Evolutionary conservation across 805 yeast genomes (phyloP).

Genomic region (Wickerhamiella kurtzmanii): DNA sequence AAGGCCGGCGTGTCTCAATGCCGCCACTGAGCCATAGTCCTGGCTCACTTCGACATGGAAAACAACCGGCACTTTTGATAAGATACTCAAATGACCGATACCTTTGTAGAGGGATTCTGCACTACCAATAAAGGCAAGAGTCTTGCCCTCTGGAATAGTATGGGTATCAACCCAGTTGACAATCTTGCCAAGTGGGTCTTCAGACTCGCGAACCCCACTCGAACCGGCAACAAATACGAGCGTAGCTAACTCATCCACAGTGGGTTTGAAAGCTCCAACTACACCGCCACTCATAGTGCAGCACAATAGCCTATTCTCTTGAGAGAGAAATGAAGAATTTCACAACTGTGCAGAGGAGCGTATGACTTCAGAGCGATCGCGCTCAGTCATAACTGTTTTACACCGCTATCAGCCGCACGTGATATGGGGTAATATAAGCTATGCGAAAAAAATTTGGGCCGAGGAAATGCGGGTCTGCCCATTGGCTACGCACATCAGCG

Average conservation of each 20-base stretch:
- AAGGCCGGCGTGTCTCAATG: conserved; percentile 56
- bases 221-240: neutral
- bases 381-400: neutral
- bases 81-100: conserved; percentile 12
- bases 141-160: neutral
- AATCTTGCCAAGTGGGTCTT: conserved; percentile 12
- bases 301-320: too few species aligned
- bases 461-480: neutral
- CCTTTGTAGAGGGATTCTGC: conserved; percentile 16
- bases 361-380: too few species aligned
- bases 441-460: neutral
- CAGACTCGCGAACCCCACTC: neutral
- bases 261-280: neutral
- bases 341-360: too few species aligned
- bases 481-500: too few species aligned
- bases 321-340: too few species aligned
- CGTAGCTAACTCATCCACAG: neutral
- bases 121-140: conserved; percentile 12
- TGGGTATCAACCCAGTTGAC: conserved; percentile 9
- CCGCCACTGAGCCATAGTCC: conserved; percentile 59
- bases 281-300: too few species aligned
- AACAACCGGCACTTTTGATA: conserved; percentile 13
- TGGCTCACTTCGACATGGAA: conserved; percentile 22
- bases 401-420: neutral
- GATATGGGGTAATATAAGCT: neutral